A percentile compares a stretch with the other conserved stretches of the same genome.
Evolutionary conservation across 2,329 filamentous ascomycete genomes (phyloP).

Genomic region (Myotisia sp.): DNA sequence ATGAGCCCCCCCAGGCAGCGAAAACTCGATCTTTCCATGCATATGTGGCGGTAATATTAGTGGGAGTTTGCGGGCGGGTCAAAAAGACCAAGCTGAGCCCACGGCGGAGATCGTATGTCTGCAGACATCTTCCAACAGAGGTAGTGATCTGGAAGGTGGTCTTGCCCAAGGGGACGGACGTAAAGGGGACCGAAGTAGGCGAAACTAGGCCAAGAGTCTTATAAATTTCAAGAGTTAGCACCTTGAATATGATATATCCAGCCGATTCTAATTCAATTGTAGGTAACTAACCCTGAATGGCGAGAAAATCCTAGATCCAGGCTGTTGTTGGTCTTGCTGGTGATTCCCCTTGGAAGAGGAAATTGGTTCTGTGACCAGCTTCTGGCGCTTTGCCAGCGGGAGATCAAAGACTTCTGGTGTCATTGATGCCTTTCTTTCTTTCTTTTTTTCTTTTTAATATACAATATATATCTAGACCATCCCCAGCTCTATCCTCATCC

Average conservation of each 20-base stretch:
- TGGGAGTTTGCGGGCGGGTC: slow-evolving; percentile 76
- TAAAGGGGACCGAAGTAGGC: slow-evolving; percentile 79
- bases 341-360: slow-evolving; percentile 10
- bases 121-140: slow-evolving; percentile 73
- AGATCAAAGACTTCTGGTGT: slow-evolving; percentile 39
- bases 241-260: slow-evolving; percentile 3
- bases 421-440: neutral
- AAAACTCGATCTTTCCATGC: slow-evolving; percentile 80
- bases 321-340: too few species aligned
- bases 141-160: slow-evolving; percentile 96
- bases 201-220: slow-evolving; percentile 90
- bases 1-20: slow-evolving; percentile 68
- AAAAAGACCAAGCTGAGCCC: slow-evolving; percentile 89
- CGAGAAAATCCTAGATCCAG: slow-evolving; percentile 71
- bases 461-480: too few species aligned
- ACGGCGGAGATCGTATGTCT: slow-evolving; percentile 87
- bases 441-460: too few species aligned
- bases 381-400: slow-evolving; percentile 64
- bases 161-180: slow-evolving; percentile 75
- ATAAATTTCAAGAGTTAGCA: neutral
- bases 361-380: slow-evolving; percentile 36
- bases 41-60: slow-evolving; percentile 68
- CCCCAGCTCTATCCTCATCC: too few species aligned
- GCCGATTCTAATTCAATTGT: neutral
- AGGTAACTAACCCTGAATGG: slow-evolving; percentile 64